phyloP scores from a whole-genome alignment of 352 stramenopile genomes.

The Globisporangium okanoganense region DNA sequence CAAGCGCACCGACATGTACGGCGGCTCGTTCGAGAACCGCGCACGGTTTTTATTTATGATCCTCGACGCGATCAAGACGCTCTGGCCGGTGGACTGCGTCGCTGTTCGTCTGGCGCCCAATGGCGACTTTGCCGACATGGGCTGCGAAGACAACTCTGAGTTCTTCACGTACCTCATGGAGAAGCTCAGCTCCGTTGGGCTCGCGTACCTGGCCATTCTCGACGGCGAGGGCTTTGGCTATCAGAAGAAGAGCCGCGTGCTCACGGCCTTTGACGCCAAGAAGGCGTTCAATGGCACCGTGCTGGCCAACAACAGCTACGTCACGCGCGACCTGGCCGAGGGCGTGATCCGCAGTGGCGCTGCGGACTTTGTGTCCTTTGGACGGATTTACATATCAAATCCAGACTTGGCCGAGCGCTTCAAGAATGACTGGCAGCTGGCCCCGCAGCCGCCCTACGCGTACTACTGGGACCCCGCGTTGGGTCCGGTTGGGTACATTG shows the following conservation, averaged over 20 bases:
- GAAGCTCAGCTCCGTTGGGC: constrained; percentile 1
- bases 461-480: background rate
- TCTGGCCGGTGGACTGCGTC: constrained; percentile 8
- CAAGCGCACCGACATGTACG: constrained; percentile 60
- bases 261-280: constrained; percentile 11
- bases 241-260: background rate
- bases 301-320: constrained; percentile 14
- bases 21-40: constrained; percentile 64
- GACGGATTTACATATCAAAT: constrained; percentile 26
- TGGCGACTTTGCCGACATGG: constrained; percentile 7
- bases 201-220: constrained; percentile 16
- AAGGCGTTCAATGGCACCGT: constrained; percentile 10
- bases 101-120: constrained; percentile 14
- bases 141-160: constrained; percentile 10
- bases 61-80: constrained; percentile 28
- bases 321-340: background rate
- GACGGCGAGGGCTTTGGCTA: constrained; percentile 7
- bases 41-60: constrained; percentile 46
- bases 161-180: constrained; percentile 20
- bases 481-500: background rate
- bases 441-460: background rate
- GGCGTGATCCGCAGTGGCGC: constrained; percentile 6
- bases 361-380: constrained; percentile 25
- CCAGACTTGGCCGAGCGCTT: constrained; percentile 26
- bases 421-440: background rate